A percentile compares a stretch with the other conserved stretches of the same genome.
phyloP scores from a whole-genome alignment of 805 yeast genomes.

The Jamesozyma gamospora region DNA sequence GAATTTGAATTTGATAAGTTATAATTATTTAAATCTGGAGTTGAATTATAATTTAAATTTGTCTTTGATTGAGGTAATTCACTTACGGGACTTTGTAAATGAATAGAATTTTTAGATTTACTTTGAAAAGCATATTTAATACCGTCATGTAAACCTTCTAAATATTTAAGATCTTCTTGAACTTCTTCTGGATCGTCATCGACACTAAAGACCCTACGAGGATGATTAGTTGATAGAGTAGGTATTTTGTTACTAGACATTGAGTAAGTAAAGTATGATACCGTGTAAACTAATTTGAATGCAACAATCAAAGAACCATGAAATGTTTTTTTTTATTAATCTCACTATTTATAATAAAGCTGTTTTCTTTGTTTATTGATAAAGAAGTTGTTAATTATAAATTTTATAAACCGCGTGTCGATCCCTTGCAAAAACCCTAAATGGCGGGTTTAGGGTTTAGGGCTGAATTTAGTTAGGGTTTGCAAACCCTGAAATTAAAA shows the following conservation, averaged over 20 bases:
- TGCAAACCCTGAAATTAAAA: too few relatives aligned
- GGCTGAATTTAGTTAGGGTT: too few relatives aligned
- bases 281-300: too few relatives aligned
- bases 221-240: conserved; percentile 8
- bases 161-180: conserved; percentile 50
- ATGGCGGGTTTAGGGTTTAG: too few relatives aligned
- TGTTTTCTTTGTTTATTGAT: too few relatives aligned
- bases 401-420: too few relatives aligned
- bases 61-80: neutral
- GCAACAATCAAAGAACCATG: too few relatives aligned
- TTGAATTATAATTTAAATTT: neutral
- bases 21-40: neutral
- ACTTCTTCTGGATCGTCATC: conserved; percentile 75
- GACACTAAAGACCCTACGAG: conserved; percentile 50
- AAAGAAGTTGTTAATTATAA: too few relatives aligned
- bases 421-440: too few relatives aligned
- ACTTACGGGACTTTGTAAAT: neutral
- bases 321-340: too few relatives aligned
- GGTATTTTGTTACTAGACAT: neutral
- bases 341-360: too few relatives aligned
- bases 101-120: conserved; percentile 1
- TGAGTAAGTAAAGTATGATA: neutral
- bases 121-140: conserved; percentile 37
- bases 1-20: neutral
- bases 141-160: conserved; percentile 70